Evolutionary conservation across 2,329 filamentous ascomycete species (phyloP).

Genomic region (Parastagonospora avenae): DNA sequence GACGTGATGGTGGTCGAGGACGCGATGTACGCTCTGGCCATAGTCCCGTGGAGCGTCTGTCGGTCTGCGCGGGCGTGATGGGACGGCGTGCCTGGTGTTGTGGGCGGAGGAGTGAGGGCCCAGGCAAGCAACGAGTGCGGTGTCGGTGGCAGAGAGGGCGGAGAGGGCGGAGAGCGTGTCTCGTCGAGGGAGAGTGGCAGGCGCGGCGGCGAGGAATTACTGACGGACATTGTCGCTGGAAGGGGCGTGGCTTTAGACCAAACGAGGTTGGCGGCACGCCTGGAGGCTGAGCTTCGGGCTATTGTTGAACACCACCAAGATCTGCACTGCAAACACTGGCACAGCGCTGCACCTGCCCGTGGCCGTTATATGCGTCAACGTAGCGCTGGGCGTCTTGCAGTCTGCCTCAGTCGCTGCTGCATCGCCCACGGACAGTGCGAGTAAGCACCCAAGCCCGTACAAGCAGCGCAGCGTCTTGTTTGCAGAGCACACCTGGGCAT

Average conservation of each 20-base stretch:
- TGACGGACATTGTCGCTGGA: background rate
- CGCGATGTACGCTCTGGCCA: conserved; percentile 27
- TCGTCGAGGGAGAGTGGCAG: conserved; percentile 1
- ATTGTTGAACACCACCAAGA: conserved; percentile 4
- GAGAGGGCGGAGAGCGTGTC: background rate
- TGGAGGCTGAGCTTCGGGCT: conserved; percentile 5
- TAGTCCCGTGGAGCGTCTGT: conserved; percentile 9
- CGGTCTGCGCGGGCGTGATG: conserved; percentile 11
- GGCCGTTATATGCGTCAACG: too few species aligned
- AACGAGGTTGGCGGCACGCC: background rate
- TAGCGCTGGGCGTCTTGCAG: too few species aligned
- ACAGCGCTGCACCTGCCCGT: background rate
- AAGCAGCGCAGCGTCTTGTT: too few species aligned
- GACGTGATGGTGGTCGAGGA: conserved; percentile 11
- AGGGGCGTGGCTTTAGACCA: conserved; percentile 3
- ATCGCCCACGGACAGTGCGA: too few species aligned
- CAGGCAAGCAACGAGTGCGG: background rate
- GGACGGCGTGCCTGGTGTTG: conserved; percentile 5
- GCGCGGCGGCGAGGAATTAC: conserved; percentile 4
- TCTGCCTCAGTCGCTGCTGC: too few species aligned
- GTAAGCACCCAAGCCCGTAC: too few species aligned
- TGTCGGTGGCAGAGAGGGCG: background rate
- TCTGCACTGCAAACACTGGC: background rate
- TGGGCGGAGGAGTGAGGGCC: background rate
- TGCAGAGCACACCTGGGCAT: too few species aligned